Percentiles rank a stretch among this genome's conserved stretches.
Evolutionary conservation across 345 rosid species (phyloP).

Genomic region (Salix purpurea): DNA sequence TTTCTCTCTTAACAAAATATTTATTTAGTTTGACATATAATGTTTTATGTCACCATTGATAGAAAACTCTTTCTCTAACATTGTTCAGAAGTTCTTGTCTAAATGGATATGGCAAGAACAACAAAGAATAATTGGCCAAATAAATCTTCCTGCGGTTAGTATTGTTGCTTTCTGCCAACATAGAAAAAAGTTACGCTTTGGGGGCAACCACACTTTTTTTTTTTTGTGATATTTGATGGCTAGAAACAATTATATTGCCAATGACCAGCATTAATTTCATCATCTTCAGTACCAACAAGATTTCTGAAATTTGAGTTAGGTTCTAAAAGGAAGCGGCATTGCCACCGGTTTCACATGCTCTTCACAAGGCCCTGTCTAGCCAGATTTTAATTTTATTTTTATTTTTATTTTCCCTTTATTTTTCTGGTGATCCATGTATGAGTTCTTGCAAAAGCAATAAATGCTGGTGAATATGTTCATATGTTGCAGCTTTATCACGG

Average conservation of each 20-base stretch:
- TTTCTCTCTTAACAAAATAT: neutral
- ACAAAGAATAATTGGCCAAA: neutral
- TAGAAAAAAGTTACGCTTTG: neutral
- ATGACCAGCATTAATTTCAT: neutral
- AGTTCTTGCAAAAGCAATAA: too few species aligned
- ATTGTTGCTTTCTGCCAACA: neutral
- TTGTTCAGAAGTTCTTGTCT: neutral
- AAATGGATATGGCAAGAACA: neutral
- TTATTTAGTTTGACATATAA: neutral
- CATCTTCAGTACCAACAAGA: neutral
- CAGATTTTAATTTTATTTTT: neutral
- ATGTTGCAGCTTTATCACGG: too few species aligned
- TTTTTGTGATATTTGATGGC: neutral
- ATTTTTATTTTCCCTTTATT: neutral
- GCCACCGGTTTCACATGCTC: neutral
- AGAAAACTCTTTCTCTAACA: neutral
- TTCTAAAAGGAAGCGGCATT: neutral
- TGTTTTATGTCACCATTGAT: neutral
- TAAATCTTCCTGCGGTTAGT: neutral
- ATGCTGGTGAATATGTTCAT: too few species aligned
- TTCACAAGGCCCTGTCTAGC: slow-evolving; percentile 3
- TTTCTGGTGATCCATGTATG: neutral
- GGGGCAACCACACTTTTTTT: neutral
- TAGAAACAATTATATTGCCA: neutral
- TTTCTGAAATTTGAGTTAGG: too few species aligned